These are phyloP conservation scores for Clarireedia homoeocarpa DNA, from an alignment of 2,329 filamentous ascomycete species.

Conservation along the genomic window DNA sequence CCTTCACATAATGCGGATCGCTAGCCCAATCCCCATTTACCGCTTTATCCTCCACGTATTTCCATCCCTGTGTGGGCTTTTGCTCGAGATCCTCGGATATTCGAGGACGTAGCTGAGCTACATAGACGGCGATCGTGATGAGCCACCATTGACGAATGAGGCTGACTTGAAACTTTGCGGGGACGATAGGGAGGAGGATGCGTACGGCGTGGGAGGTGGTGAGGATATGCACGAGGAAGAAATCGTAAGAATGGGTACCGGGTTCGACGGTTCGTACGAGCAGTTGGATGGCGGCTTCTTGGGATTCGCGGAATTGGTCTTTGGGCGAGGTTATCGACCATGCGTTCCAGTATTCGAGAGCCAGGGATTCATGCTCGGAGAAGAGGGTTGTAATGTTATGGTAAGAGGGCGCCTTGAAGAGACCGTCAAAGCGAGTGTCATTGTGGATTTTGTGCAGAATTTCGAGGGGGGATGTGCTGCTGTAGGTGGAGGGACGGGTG, in stretches of 20 bases:
- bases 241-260: conserved; percentile 64
- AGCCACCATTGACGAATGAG: conserved; percentile 88
- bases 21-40: conserved; percentile 58
- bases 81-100: conserved; percentile 60
- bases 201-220: conserved; percentile 83
- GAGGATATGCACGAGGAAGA: conserved; percentile 74
- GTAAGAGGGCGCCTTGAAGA: conserved; percentile 51
- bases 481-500: conserved; percentile 53
- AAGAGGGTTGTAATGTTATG: conserved; percentile 64
- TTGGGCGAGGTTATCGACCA: conserved; percentile 66
- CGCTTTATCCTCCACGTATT: conserved; percentile 64
- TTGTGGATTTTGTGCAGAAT: conserved; percentile 61
- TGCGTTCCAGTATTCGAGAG: conserved; percentile 86
- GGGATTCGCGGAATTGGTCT: conserved; percentile 68
- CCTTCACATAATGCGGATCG: conserved; percentile 83
- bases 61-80: conserved; percentile 55
- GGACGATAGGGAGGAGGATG: conserved; percentile 73
- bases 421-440: conserved; percentile 62
- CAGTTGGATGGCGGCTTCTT: conserved; percentile 53
- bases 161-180: conserved; percentile 60
- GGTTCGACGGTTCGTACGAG: conserved; percentile 52
- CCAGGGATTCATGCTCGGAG: conserved; percentile 55
- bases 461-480: conserved; percentile 55
- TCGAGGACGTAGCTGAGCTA: conserved; percentile 64
- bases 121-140: conserved; percentile 68